A percentile compares a stretch with the other conserved stretches of the same genome.
Evolutionary conservation across 164 flowering plant species (phyloP).

Genomic region (Kalanchoe fedtschenkoi): DNA sequence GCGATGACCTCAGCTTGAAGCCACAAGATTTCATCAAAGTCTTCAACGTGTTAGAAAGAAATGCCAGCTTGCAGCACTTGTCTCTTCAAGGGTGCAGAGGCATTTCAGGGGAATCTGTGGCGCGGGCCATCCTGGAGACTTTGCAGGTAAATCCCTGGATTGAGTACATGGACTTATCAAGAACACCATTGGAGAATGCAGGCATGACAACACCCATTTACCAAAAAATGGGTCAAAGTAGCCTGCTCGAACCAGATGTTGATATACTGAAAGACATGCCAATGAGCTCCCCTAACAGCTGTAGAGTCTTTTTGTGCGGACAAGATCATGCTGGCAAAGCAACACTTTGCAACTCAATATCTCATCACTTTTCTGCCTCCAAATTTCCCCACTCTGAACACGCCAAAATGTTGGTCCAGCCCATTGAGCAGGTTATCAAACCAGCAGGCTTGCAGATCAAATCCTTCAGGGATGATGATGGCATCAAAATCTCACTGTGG

Average conservation of each 20-base stretch:
- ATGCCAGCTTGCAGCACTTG: slow-evolving; percentile 53
- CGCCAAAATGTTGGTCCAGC: slow-evolving; percentile 63
- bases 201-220: slow-evolving; percentile 55
- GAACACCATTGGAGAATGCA: slow-evolving; percentile 60
- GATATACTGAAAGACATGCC: slow-evolving; percentile 81
- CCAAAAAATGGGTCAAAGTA: slow-evolving; percentile 69
- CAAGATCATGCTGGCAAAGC: slow-evolving; percentile 87
- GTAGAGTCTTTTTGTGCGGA: slow-evolving; percentile 81
- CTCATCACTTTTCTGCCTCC: slow-evolving; percentile 51
- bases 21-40: slow-evolving; percentile 54
- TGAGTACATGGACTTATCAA: slow-evolving; percentile 67
- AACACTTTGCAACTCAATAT: slow-evolving; percentile 61
- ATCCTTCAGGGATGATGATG: slow-evolving; percentile 63
- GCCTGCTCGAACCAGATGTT: slow-evolving; percentile 35
- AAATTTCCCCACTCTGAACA: slow-evolving; percentile 74
- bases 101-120: slow-evolving; percentile 54
- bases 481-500: slow-evolving; percentile 80
- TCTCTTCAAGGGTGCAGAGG: slow-evolving; percentile 82
- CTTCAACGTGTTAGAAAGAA: slow-evolving; percentile 65
- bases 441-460: slow-evolving; percentile 70
- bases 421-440: slow-evolving; percentile 78
- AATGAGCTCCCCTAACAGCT: slow-evolving; percentile 53
- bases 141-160: slow-evolving; percentile 87
- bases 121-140: slow-evolving; percentile 59
- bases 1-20: slow-evolving; percentile 56